Conservation (phyloP, 345 rosid species). For the Aegle marmelos region DNA sequence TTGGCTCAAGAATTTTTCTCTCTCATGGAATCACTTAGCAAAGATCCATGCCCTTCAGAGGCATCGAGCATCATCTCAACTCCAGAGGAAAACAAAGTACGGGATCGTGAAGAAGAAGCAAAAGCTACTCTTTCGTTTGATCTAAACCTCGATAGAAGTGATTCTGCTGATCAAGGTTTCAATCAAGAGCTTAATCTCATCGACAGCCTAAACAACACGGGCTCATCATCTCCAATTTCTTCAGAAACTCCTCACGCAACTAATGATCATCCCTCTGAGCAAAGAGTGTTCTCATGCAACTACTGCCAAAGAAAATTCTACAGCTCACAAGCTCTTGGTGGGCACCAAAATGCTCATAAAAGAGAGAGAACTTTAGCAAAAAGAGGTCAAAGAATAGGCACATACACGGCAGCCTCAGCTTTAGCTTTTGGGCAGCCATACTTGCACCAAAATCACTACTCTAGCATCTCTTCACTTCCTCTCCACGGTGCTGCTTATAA, state of each 20-base stretch:
- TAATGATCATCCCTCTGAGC: conserved; percentile 25
- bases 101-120: conserved; percentile 17
- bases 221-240: conserved; percentile 22
- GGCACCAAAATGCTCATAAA: conserved; percentile 90
- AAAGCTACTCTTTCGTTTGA: conserved; percentile 30
- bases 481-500: conserved; percentile 42
- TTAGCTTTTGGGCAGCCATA: conserved; percentile 54
- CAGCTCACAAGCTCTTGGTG: conserved; percentile 90
- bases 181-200: conserved; percentile 70
- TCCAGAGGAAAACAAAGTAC: conserved; percentile 24
- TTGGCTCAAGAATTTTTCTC: conserved; percentile 2
- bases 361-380: conserved; percentile 80
- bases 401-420: conserved; percentile 27
- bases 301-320: conserved; percentile 86
- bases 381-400: conserved; percentile 50
- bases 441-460: conserved; percentile 24
- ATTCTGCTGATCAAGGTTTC: conserved; percentile 25
- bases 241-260: conserved; percentile 24
- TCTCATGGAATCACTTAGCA: conserved; percentile 37
- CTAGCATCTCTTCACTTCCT: conserved; percentile 51
- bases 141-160: conserved; percentile 33
- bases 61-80: conserved; percentile 26
- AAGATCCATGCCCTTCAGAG: conserved; percentile 28
- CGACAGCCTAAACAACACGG: conserved; percentile 32
- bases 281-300: conserved; percentile 74